Conservation (phyloP, 495 filamentous ascomycete species). For the Rhypophila decipiens region DNA sequence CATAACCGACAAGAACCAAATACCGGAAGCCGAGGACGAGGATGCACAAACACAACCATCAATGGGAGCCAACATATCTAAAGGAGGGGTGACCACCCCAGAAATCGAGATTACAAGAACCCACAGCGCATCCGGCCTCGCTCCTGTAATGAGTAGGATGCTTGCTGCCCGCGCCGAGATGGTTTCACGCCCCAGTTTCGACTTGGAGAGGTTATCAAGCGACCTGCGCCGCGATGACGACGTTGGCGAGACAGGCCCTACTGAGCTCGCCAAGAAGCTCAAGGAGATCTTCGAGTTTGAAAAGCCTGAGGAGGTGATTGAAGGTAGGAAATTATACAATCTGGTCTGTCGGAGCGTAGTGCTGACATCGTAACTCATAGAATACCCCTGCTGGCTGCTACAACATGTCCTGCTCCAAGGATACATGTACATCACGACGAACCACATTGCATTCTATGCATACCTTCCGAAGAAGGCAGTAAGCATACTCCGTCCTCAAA, state of each 20-base stretch:
- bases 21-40: slow-evolving; percentile 15
- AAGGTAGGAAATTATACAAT: slow-evolving; percentile 41
- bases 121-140: slow-evolving; percentile 37
- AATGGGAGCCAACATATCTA: background rate
- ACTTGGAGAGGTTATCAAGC: slow-evolving; percentile 35
- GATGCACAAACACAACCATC: background rate
- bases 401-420: slow-evolving; percentile 91
- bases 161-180: slow-evolving; percentile 72
- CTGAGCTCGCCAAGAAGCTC: slow-evolving; percentile 58
- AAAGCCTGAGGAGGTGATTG: slow-evolving; percentile 73
- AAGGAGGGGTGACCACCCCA: slow-evolving; percentile 14
- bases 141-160: slow-evolving; percentile 78
- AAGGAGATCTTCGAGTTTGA: slow-evolving; percentile 89
- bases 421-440: slow-evolving; percentile 92
- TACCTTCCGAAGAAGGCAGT: slow-evolving; percentile 88
- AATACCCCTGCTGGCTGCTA: slow-evolving; percentile 92
- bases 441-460: slow-evolving; percentile 95
- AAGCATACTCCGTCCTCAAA: slow-evolving; percentile 21
- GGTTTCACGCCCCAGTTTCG: slow-evolving; percentile 46
- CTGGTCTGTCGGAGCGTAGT: background rate
- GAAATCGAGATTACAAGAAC: slow-evolving; percentile 26
- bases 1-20: slow-evolving; percentile 3
- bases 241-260: slow-evolving; percentile 31
- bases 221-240: slow-evolving; percentile 22
- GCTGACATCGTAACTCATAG: slow-evolving; percentile 33